A percentile compares a stretch with the other conserved stretches of the same genome.
phyloP scores from a whole-genome alignment of 306 rosid species.

The Oxytropis ochrocephala region DNA sequence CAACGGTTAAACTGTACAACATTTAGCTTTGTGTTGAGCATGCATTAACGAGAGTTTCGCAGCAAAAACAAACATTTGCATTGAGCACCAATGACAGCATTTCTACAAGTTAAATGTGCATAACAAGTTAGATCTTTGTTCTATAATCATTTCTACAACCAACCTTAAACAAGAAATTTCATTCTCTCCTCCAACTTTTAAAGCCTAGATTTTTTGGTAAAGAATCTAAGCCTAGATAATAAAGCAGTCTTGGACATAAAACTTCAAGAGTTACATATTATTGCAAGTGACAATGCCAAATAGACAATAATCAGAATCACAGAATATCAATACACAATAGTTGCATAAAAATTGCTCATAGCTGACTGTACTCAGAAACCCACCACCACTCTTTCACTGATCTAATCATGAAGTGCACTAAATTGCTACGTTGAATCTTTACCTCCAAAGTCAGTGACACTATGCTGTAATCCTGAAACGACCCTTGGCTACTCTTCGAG shows the following conservation, averaged over 20 bases:
- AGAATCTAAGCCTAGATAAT: too few relatives aligned
- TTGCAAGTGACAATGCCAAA: background rate
- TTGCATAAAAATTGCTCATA: background rate
- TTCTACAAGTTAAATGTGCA: too few relatives aligned
- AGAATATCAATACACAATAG: slow-evolving; percentile 6
- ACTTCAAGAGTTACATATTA: background rate
- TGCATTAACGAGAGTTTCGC: too few relatives aligned
- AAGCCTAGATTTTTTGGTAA: background rate
- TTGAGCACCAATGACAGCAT: too few relatives aligned
- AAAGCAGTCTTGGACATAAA: background rate
- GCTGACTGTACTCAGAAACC: background rate
- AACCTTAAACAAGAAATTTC: background rate
- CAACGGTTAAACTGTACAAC: too few relatives aligned
- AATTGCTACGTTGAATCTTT: slow-evolving; percentile 18
- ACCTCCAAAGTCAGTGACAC: slow-evolving; percentile 16
- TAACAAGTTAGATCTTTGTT: too few relatives aligned
- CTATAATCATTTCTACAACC: too few relatives aligned
- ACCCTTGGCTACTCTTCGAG: slow-evolving; percentile 88
- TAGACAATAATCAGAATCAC: background rate
- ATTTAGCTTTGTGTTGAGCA: too few relatives aligned
- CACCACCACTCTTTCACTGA: background rate
- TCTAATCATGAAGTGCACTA: slow-evolving; percentile 5
- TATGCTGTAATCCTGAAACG: slow-evolving; percentile 86
- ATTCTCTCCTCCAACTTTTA: background rate
- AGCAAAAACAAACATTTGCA: too few relatives aligned